These are phyloP conservation scores for Adansonia madagascariensis DNA, from an alignment of 441 rosid species.

Conservation along the genomic window DNA sequence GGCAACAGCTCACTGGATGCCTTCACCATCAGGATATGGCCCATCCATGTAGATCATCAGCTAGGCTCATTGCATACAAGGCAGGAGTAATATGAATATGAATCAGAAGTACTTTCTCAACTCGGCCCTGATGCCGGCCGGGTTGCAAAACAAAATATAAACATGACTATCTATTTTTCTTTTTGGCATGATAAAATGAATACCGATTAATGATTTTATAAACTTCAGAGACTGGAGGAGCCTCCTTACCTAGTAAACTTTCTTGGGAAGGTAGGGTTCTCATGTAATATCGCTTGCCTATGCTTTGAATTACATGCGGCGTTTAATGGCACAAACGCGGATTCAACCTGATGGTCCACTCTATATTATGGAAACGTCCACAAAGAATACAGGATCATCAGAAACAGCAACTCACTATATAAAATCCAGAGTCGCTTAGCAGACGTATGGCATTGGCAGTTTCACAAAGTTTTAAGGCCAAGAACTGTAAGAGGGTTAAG, in stretches of 20 bases:
- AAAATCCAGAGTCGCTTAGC: neutral
- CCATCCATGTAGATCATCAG: conserved; percentile 45
- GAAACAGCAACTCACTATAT: neutral
- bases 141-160: neutral
- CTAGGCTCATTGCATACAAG: conserved; percentile 44
- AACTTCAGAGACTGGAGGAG: neutral
- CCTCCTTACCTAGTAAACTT: neutral
- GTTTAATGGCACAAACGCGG: neutral
- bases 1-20: conserved; percentile 55
- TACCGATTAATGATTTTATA: neutral
- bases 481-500: neutral
- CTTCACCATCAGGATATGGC: conserved; percentile 50
- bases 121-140: neutral
- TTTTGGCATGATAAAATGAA: neutral
- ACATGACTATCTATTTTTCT: neutral
- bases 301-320: conserved; percentile 1
- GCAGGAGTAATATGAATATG: conserved; percentile 58
- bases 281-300: neutral
- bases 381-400: neutral
- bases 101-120: neutral
- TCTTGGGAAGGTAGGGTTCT: neutral
- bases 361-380: neutral
- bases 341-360: neutral
- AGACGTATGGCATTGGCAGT: neutral
- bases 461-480: neutral